Evolutionary conservation across 306 rosid species (phyloP).

Genomic region (Sicyos edulis): DNA sequence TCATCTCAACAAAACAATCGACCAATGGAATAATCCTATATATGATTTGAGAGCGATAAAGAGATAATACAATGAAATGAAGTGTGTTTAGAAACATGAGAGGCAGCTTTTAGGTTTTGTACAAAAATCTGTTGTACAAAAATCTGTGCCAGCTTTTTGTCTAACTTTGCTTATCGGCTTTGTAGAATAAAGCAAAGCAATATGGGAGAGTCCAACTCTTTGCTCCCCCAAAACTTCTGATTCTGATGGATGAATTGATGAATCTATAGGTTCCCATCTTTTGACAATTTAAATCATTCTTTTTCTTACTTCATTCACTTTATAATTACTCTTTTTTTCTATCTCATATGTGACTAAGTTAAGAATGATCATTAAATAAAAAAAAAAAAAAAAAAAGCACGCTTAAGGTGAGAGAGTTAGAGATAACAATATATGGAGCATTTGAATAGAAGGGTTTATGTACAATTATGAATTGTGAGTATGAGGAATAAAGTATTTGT

Average conservation of each 20-base stretch:
- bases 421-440: too few relatives aligned
- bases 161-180: neutral
- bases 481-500: too few relatives aligned
- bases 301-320: neutral
- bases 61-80: neutral
- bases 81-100: neutral
- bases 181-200: conserved; percentile 9
- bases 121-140: conserved; percentile 18
- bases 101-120: conserved; percentile 5
- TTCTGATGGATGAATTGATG: too few relatives aligned
- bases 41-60: neutral
- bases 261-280: neutral
- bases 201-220: conserved; percentile 19
- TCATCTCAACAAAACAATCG: too few relatives aligned
- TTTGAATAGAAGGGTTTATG: too few relatives aligned
- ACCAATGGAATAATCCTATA: neutral
- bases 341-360: neutral
- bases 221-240: neutral
- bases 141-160: conserved; percentile 16
- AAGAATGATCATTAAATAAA: too few relatives aligned
- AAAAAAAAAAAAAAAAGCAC: too few relatives aligned
- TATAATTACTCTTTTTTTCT: neutral
- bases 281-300: conserved; percentile 11
- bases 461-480: too few relatives aligned
- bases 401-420: too few relatives aligned